Percentiles rank a stretch among this genome's conserved stretches.
Evolutionary conservation across 1,139 yeast species (phyloP).

Genomic region (Suhomyces yuchorum): DNA sequence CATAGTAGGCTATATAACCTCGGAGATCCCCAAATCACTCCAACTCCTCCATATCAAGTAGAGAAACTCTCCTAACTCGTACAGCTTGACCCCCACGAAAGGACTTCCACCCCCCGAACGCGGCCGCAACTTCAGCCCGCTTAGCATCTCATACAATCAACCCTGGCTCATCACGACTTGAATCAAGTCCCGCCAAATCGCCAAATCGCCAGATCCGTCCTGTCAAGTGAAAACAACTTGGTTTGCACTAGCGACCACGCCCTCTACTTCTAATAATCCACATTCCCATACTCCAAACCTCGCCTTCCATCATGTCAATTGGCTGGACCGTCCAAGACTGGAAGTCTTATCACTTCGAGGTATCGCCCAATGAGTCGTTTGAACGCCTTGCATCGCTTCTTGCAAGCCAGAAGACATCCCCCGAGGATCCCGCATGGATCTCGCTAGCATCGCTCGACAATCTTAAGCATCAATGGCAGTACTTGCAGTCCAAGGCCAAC

Average conservation of each 20-base stretch:
- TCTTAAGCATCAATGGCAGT: constrained; percentile 75
- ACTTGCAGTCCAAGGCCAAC: constrained; percentile 62
- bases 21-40: not conserved
- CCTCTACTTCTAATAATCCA: too few relatives aligned
- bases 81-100: not conserved
- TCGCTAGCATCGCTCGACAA: constrained; percentile 64
- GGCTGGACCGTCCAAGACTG: constrained; percentile 60
- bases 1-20: not conserved
- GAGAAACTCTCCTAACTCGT: not conserved
- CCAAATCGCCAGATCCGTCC: too few relatives aligned
- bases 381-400: constrained; percentile 51
- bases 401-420: constrained; percentile 44
- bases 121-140: too few relatives aligned
- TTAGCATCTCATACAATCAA: too few relatives aligned
- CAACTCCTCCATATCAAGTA: not conserved
- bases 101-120: too few relatives aligned
- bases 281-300: not conserved
- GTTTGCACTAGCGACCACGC: too few relatives aligned
- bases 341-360: constrained; percentile 63
- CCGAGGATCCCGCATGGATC: constrained; percentile 88
- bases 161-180: too few relatives aligned
- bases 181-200: too few relatives aligned
- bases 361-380: constrained; percentile 66
- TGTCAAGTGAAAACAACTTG: too few relatives aligned
- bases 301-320: constrained; percentile 19